Base-by-base conservation (phyloP, 768 basidiomycete species). In the Collybia sordida region DNA sequence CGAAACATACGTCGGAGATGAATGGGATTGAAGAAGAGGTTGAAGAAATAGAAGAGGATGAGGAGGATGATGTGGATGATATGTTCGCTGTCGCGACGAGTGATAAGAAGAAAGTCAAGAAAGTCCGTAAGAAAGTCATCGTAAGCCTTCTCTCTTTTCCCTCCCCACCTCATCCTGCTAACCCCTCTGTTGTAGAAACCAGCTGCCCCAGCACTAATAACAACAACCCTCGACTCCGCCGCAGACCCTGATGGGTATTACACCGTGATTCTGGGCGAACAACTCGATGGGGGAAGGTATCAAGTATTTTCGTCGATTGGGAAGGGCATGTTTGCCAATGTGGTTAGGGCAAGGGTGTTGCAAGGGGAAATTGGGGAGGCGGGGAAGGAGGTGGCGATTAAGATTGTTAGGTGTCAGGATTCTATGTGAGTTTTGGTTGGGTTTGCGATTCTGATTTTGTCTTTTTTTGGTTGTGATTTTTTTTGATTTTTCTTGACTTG, bases 281-380 rank as follows among this genome's bases (percentile, higher is more conserved):
- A 93, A 51, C 76, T 99, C 15, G 95, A 97, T 61, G 82, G 86
- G 22, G 94, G 91, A 4, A 82, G 89, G 36, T 99, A 98, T 64
- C 93, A 97, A 65, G 93, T 99, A 8, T 94, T 90, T 57, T 93
- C 92, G 42, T 90, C 83, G 42, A 76, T 98, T n/a, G 97, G 97
- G 15, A 95, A 96, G 65, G 97, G 97, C 42, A 99, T 99, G 96
- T 99, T 98, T 65, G 93, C 94, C 42, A 93, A 91, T 49, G 97
- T 99, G 43, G 93, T 98, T 22, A 82, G 90, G 40, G 96, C 95
- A 7, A 83, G 92, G 25, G 79, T 93, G 8, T 72, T 95, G 38
- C 72, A 86, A 69, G 74, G 77, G 44, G 88, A 89, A 27, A 57
- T 75, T 31, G 79, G 83, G 35, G 74, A 74, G 41, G 57, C 61